These are phyloP conservation scores for Boletus smithii DNA, from an alignment of 1,284 basidiomycete genomes.

Conservation along the genomic window DNA sequence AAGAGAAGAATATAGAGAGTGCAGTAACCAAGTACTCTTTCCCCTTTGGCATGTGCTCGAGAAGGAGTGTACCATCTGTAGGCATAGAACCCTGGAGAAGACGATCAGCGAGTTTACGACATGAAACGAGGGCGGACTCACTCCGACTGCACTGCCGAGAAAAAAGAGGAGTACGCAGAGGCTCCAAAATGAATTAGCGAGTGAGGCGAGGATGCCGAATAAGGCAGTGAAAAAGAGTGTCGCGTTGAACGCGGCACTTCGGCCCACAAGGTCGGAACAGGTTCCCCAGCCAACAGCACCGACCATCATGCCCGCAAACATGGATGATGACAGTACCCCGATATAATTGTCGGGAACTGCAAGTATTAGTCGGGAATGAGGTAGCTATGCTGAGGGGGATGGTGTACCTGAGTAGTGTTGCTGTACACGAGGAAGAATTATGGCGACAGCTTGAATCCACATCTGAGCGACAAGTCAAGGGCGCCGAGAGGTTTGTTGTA, in stretches of 20 bases:
- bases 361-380: conserved; percentile 18
- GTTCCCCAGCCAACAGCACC: conserved; percentile 92
- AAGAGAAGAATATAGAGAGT: conserved; percentile 93
- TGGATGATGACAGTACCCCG: conserved; percentile 72
- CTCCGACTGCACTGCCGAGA: conserved; percentile 88
- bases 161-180: conserved; percentile 83
- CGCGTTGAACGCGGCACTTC: conserved; percentile 86
- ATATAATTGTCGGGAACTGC: conserved; percentile 72
- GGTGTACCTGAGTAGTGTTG: conserved; percentile 72
- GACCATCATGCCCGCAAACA: conserved; percentile 95
- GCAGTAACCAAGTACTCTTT: conserved; percentile 93
- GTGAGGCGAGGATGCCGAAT: conserved; percentile 83
- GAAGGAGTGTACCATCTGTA: conserved; percentile 90
- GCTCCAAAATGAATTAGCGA: conserved; percentile 67
- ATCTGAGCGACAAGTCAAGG: conserved; percentile 54
- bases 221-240: conserved; percentile 88
- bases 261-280: conserved; percentile 80
- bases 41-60: conserved; percentile 90
- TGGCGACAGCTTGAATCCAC: conserved; percentile 87
- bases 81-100: conserved; percentile 82
- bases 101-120: conserved; percentile 5
- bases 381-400: conserved; percentile 5
- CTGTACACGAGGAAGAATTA: conserved; percentile 90
- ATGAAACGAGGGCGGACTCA: conserved; percentile 29
- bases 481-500: conserved; percentile 10